Conservation (phyloP, 495 filamentous ascomycete species). For the Penicillium ucsense region DNA sequence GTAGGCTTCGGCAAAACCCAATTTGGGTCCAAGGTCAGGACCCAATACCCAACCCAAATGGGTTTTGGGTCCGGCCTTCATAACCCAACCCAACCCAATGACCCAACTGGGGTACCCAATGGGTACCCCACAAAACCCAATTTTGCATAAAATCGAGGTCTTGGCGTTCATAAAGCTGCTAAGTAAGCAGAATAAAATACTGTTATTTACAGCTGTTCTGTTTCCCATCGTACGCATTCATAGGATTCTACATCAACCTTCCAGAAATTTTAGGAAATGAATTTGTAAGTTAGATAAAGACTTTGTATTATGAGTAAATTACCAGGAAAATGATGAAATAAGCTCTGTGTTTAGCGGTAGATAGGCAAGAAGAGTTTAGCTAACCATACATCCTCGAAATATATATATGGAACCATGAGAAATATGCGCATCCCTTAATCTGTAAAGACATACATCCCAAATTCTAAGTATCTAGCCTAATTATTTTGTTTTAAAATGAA, state of each 20-base stretch:
- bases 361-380: neutral
- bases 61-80: no score
- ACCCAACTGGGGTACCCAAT: no score
- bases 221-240: neutral
- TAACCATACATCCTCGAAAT: no score
- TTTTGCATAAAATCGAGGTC: neutral
- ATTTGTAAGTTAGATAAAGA: neutral
- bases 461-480: no score
- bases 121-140: neutral
- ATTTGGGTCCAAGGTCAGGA: no score
- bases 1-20: no score
- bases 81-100: no score
- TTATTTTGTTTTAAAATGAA: no score
- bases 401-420: no score
- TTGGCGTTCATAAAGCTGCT: neutral
- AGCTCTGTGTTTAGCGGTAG: neutral
- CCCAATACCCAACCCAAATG: no score
- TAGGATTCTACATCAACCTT: neutral
- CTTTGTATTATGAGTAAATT: neutral
- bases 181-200: neutral
- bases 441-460: no score
- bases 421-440: no score
- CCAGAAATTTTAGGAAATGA: neutral
- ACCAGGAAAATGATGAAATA: neutral
- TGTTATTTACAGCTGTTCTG: neutral